Conservation (phyloP, 768 basidiomycete species). For the Mycena vitilis region DNA sequence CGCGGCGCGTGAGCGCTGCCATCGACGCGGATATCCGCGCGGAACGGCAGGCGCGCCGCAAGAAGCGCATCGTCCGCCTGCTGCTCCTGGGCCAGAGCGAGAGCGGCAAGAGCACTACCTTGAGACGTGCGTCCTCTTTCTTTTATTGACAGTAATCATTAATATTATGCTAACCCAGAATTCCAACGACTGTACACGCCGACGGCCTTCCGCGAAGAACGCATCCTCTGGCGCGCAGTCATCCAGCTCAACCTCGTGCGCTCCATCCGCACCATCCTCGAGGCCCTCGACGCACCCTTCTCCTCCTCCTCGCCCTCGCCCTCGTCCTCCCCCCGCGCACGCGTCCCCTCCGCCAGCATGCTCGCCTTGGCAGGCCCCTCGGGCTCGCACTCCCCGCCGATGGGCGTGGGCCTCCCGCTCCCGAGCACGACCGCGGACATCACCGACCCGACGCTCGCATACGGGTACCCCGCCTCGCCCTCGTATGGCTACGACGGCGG, state of each 20-base stretch:
- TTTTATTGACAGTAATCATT: neutral
- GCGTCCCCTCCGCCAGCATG: slow-evolving; percentile 41
- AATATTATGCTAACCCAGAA: slow-evolving; percentile 57
- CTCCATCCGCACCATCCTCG: slow-evolving; percentile 79
- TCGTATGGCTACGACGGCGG: neutral
- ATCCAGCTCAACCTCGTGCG: slow-evolving; percentile 88
- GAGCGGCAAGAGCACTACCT: slow-evolving; percentile 78
- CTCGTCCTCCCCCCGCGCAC: slow-evolving; percentile 41
- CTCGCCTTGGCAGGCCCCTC: slow-evolving; percentile 36
- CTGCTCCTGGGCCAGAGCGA: slow-evolving; percentile 87
- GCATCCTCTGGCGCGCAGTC: slow-evolving; percentile 84
- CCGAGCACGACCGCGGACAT: no score
- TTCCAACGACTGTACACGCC: slow-evolving; percentile 83
- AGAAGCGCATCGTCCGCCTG: slow-evolving; percentile 77
- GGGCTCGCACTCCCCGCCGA: no score
- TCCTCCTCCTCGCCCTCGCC: slow-evolving; percentile 24
- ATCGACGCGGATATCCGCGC: slow-evolving; percentile 77
- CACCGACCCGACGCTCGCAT: no score
- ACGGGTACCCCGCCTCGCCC: no score
- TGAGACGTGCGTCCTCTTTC: slow-evolving; percentile 78
- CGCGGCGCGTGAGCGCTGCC: slow-evolving; percentile 64
- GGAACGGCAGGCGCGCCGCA: slow-evolving; percentile 71
- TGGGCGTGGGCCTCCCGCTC: no score
- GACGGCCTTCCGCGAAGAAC: slow-evolving; percentile 78
- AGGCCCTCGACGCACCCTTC: slow-evolving; percentile 51